These are phyloP conservation scores for Orbilia brochopaga DNA, from an alignment of 2,329 filamentous ascomycete species.

Conservation along the genomic window DNA sequence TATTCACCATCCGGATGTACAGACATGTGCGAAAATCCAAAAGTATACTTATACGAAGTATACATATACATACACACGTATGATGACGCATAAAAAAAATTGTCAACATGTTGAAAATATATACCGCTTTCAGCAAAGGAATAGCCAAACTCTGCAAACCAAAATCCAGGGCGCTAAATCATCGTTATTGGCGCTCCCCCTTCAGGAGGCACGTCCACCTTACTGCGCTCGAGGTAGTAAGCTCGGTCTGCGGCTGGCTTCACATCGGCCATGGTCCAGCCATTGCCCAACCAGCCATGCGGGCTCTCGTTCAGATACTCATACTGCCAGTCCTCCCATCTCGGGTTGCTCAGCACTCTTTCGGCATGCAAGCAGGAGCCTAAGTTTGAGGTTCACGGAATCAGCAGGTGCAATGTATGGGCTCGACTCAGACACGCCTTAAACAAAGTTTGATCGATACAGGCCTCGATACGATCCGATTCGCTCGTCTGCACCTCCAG, in stretches of 20 bases:
- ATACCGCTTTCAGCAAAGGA: constrained; percentile 7
- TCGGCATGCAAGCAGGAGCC: constrained; percentile 40
- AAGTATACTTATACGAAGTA: too few species aligned
- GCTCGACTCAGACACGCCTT: background rate
- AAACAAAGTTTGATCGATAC: background rate
- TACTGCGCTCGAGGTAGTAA: constrained; percentile 30
- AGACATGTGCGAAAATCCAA: too few species aligned
- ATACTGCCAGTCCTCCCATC: constrained; percentile 46
- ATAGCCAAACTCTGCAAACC: background rate
- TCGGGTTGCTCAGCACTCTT: constrained; percentile 40
- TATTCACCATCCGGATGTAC: constrained; percentile 1
- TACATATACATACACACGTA: too few species aligned
- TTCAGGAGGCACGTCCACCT: constrained; percentile 36
- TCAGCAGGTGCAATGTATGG: background rate
- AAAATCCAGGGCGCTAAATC: constrained; percentile 1
- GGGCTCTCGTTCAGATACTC: constrained; percentile 32
- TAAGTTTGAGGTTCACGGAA: constrained; percentile 7
- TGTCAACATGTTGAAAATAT: too few species aligned
- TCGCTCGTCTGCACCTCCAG: background rate
- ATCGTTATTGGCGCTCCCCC: background rate
- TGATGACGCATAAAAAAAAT: background rate
- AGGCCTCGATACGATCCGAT: background rate
- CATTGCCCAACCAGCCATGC: constrained; percentile 43
- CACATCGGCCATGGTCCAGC: constrained; percentile 40
- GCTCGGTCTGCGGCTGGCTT: constrained; percentile 38